Conservation (phyloP, 768 basidiomycete genomes). For the Austroboletus eburneus region DNA sequence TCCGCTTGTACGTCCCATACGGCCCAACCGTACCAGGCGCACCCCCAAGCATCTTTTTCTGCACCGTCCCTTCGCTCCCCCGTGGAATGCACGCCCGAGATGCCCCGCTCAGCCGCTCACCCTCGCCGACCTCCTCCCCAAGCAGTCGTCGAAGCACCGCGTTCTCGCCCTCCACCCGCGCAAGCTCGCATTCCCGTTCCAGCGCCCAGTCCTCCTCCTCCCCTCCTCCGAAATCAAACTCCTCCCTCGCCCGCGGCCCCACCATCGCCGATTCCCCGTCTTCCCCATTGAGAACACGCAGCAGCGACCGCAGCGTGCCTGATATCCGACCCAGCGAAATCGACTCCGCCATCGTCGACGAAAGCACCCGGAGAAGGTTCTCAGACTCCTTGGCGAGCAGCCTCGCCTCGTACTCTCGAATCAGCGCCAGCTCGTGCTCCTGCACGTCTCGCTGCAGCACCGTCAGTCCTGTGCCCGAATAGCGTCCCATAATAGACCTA, state of each 20-base stretch:
- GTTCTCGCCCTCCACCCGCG: conserved; percentile 85
- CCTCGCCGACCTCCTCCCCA: too few species aligned
- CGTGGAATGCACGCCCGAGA: conserved; percentile 8
- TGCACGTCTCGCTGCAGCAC: conserved; percentile 78
- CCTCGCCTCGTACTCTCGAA: conserved; percentile 86
- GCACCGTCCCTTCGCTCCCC: conserved; percentile 10
- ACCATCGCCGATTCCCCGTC: conserved; percentile 28
- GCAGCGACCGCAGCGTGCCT: conserved; percentile 58
- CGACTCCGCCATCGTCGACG: conserved; percentile 60
- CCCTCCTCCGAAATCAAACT: conserved; percentile 27
- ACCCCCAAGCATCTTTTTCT: conserved; percentile 31
- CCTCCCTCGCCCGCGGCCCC: not conserved
- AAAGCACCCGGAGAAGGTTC: conserved; percentile 53
- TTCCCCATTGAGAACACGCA: conserved; percentile 71
- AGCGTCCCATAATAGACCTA: conserved; percentile 51
- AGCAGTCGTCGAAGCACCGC: conserved; percentile 70
- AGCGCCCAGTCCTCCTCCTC: conserved; percentile 71
- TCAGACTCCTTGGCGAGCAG: conserved; percentile 75
- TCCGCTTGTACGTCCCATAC: conserved; percentile 42
- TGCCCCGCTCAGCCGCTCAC: too few species aligned
- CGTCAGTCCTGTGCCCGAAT: too few species aligned
- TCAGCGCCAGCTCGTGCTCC: conserved; percentile 83
- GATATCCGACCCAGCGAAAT: conserved; percentile 69
- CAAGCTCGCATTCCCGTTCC: conserved; percentile 88
- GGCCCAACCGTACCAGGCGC: conserved; percentile 37